These are phyloP conservation scores for Gynochthodes officinalis DNA, from an alignment of 257 asterid species.

Conservation along the genomic window DNA sequence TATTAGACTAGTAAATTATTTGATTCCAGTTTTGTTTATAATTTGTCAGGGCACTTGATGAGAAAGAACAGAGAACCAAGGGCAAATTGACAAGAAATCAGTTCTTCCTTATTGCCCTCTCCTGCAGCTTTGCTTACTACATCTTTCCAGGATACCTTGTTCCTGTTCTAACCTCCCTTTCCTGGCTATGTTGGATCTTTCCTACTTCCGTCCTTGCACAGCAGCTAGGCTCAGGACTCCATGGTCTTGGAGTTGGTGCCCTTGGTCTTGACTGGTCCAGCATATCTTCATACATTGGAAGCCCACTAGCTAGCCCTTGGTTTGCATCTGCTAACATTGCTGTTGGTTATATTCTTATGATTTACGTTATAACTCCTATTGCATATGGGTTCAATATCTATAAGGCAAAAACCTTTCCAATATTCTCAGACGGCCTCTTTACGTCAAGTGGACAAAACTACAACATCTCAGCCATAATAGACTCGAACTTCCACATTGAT, in stretches of 20 bases:
- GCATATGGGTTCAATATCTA: constrained; percentile 68
- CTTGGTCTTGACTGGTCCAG: constrained; percentile 95
- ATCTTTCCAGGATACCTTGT: constrained; percentile 86
- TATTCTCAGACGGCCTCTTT: constrained; percentile 80
- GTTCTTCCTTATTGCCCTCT: constrained; percentile 81
- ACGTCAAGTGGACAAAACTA: constrained; percentile 65
- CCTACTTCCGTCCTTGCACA: constrained; percentile 69
- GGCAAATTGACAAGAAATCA: constrained; percentile 72
- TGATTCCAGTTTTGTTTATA: background rate
- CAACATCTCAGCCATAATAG: constrained; percentile 71
- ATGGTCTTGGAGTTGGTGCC: constrained; percentile 88
- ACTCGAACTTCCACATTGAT: constrained; percentile 81
- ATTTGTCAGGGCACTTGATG: constrained; percentile 79
- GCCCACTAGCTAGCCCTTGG: constrained; percentile 99
- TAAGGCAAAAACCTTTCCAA: constrained; percentile 81
- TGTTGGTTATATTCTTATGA: constrained; percentile 65
- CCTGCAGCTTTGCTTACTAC: constrained; percentile 86
- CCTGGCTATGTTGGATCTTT: constrained; percentile 94
- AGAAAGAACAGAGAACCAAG: constrained; percentile 67
- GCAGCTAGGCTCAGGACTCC: constrained; percentile 94
- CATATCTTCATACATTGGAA: constrained; percentile 86
- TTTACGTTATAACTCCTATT: constrained; percentile 65
- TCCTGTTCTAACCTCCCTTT: constrained; percentile 75
- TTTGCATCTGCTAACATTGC: constrained; percentile 93
- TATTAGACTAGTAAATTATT: background rate